These are phyloP conservation scores for Hypoxylon sp. DNA, from an alignment of 2,329 filamentous ascomycete species.

Conservation along the genomic window DNA sequence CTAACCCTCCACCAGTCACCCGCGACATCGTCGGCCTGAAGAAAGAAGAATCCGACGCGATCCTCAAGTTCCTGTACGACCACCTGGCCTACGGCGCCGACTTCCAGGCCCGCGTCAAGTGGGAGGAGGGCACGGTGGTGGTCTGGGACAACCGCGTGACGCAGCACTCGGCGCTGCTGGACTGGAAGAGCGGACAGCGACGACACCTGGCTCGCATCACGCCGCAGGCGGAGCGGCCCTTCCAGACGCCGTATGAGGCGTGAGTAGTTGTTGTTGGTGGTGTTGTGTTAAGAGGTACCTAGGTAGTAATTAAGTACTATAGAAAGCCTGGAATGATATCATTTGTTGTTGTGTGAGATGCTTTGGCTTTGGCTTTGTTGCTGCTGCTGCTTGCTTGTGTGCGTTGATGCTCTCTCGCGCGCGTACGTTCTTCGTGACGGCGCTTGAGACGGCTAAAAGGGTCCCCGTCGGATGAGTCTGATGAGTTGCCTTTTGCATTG, in stretches of 20 bases:
- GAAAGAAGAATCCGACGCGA: slow-evolving; percentile 82
- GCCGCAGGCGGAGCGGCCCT: slow-evolving; percentile 81
- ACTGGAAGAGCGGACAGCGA: slow-evolving; percentile 82
- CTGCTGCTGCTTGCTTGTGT: slow-evolving; percentile 19
- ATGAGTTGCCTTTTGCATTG: slow-evolving; percentile 11
- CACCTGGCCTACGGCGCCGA: slow-evolving; percentile 77
- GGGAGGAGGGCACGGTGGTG: slow-evolving; percentile 81
- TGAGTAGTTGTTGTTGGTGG: slow-evolving; percentile 14
- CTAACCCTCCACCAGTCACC: too few species aligned
- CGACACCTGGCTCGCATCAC: slow-evolving; percentile 84
- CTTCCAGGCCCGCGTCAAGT: slow-evolving; percentile 78
- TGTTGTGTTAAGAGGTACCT: background rate
- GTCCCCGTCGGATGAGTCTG: slow-evolving; percentile 33
- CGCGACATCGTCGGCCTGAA: slow-evolving; percentile 83
- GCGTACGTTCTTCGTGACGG: slow-evolving; percentile 38
- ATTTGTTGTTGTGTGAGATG: slow-evolving; percentile 14
- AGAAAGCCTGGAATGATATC: slow-evolving; percentile 43
- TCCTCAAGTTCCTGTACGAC: slow-evolving; percentile 80
- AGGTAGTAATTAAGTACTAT: slow-evolving; percentile 24
- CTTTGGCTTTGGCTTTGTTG: slow-evolving; percentile 18
- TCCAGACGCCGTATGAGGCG: slow-evolving; percentile 69
- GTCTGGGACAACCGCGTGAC: slow-evolving; percentile 89
- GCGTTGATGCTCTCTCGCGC: slow-evolving; percentile 35
- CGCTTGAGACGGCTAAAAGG: slow-evolving; percentile 39
- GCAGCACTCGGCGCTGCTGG: slow-evolving; percentile 79